Conservation (phyloP, 257 asterid species). For the Solanum neorickii region DNA sequence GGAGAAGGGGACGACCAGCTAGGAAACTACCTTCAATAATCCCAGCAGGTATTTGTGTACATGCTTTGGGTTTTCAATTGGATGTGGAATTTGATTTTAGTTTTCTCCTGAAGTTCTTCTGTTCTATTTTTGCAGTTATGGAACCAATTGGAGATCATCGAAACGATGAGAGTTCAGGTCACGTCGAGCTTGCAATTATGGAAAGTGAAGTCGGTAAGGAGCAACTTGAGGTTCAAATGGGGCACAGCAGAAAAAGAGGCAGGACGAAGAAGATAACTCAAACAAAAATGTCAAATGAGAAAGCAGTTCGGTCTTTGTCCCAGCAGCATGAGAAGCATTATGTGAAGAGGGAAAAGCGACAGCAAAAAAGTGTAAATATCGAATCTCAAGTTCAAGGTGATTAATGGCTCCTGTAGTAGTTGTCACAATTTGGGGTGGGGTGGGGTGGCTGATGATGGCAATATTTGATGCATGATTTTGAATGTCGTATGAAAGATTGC, state of each 20-base stretch:
- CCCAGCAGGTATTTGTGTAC: conserved; percentile 21
- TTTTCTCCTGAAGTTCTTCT: conserved; percentile 6
- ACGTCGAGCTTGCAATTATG: conserved; percentile 3
- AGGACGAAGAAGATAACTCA: neutral
- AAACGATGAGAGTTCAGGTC: conserved; percentile 7
- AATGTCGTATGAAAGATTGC: neutral
- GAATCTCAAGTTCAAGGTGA: conserved; percentile 29
- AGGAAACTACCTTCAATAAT: conserved; percentile 1
- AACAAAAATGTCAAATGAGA: conserved; percentile 10
- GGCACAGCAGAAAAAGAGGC: conserved; percentile 13
- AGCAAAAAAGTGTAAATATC: conserved; percentile 4
- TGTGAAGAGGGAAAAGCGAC: conserved; percentile 31
- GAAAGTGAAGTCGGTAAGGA: conserved; percentile 7
- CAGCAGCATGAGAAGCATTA: conserved; percentile 18
- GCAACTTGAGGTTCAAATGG: neutral
- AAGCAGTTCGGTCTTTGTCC: conserved; percentile 15
- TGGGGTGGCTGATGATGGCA: neutral
- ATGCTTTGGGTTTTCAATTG: neutral
- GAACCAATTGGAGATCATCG: conserved; percentile 6
- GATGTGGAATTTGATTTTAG: neutral
- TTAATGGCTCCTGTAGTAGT: neutral
- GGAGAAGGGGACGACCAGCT: conserved; percentile 49
- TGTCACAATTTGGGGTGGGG: neutral
- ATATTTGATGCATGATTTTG: neutral
- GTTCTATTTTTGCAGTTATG: neutral